phyloP scores from a whole-genome alignment of 129 eudicot genomes.

The Tanacetum coccineum region DNA sequence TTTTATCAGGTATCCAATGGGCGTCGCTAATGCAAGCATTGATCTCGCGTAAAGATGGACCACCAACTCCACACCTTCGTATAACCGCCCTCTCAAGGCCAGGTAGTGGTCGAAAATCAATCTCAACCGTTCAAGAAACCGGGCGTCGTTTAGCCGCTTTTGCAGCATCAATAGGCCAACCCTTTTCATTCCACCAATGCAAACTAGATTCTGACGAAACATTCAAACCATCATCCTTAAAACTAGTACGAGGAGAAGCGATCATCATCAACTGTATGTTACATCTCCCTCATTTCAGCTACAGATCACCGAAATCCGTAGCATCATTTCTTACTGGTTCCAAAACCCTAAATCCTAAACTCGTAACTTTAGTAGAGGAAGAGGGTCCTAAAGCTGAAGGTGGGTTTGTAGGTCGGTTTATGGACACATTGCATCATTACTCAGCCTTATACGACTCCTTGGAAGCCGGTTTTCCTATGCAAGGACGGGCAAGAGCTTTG shows the following conservation, averaged over 20 bases:
- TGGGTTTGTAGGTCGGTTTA: slow-evolving; percentile 66
- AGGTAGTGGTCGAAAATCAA: slow-evolving; percentile 50
- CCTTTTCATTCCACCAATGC: slow-evolving; percentile 81
- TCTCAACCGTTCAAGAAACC: slow-evolving; percentile 69
- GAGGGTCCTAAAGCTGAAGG: slow-evolving; percentile 32
- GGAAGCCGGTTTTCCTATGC: slow-evolving; percentile 80
- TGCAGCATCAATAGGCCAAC: slow-evolving; percentile 73
- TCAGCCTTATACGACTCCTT: slow-evolving; percentile 72
- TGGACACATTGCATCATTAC: slow-evolving; percentile 66
- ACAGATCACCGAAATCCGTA: slow-evolving; percentile 49
- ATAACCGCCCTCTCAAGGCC: slow-evolving; percentile 70
- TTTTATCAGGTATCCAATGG: slow-evolving; percentile 52
- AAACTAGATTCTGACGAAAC: slow-evolving; percentile 55
- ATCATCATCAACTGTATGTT: slow-evolving; percentile 62
- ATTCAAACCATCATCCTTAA: slow-evolving; percentile 50
- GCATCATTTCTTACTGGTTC: slow-evolving; percentile 58
- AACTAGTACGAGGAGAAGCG: slow-evolving; percentile 76
- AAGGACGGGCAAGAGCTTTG: slow-evolving; percentile 60
- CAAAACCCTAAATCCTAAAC: slow-evolving; percentile 53
- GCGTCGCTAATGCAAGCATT: slow-evolving; percentile 82
- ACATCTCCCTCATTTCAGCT: slow-evolving; percentile 58
- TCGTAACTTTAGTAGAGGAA: slow-evolving; percentile 67
- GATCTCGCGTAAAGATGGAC: slow-evolving; percentile 76
- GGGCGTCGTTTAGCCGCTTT: slow-evolving; percentile 66
- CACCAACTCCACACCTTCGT: slow-evolving; percentile 63